Evolutionary conservation across 192 early-diverging fungal species (phyloP).

Genomic region (Backusella luteola): DNA sequence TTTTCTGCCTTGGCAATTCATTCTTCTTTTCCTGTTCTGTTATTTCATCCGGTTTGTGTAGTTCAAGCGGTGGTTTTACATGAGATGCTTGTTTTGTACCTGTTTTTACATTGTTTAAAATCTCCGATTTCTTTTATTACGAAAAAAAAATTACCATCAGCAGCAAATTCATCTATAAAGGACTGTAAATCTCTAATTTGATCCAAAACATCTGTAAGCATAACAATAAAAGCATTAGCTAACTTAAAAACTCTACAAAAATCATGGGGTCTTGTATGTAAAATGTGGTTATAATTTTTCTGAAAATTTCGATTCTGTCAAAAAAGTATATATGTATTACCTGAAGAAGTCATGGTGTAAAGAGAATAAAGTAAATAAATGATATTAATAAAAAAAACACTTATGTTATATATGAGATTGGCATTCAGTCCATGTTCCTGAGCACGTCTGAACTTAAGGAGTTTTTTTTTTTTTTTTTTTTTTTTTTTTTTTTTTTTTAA

Average conservation of each 20-base stretch:
- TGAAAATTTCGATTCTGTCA: background rate
- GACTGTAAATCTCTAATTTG: conserved; percentile 30
- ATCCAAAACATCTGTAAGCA: conserved; percentile 17
- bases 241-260: background rate
- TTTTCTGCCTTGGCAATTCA: background rate
- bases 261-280: background rate
- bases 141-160: background rate
- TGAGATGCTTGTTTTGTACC: background rate
- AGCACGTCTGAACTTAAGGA: background rate
- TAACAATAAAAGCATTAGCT: background rate
- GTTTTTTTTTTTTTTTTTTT: background rate
- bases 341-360: background rate
- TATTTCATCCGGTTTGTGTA: conserved; percentile 6
- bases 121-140: background rate
- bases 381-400: background rate
- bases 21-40: background rate
- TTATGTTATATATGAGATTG: background rate
- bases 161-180: conserved; percentile 30
- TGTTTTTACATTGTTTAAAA: background rate
- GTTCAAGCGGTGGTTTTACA: background rate
- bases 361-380: background rate
- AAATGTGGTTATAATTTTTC: background rate
- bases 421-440: background rate
- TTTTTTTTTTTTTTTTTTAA: too few species aligned
- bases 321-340: background rate